phyloP scores from a whole-genome alignment of 2,329 filamentous ascomycete genomes.

The Elsinoe arachidis region DNA sequence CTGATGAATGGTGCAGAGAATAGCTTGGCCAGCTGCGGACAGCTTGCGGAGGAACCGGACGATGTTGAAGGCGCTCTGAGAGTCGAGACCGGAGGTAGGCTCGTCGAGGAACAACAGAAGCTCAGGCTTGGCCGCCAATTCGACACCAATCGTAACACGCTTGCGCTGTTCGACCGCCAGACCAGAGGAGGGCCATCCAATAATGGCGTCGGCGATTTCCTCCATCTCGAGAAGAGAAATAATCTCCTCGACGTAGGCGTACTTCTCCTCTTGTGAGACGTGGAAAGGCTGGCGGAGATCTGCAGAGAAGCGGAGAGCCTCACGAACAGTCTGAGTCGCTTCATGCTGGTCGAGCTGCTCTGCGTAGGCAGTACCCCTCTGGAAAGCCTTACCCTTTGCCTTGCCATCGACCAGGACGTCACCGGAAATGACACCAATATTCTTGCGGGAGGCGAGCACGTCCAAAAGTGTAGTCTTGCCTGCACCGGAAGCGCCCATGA shows the following conservation, averaged over 20 bases:
- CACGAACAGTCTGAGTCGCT: constrained; percentile 53
- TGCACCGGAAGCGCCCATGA: constrained; percentile 53
- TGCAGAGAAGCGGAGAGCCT: constrained; percentile 59
- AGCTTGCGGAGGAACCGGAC: constrained; percentile 54
- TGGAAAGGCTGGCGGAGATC: constrained; percentile 54
- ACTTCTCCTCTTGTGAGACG: constrained; percentile 51
- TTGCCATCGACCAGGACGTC: constrained; percentile 54
- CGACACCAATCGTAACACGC: constrained; percentile 49
- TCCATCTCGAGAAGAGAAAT: constrained; percentile 59
- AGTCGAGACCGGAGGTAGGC: constrained; percentile 53
- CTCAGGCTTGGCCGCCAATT: constrained; percentile 40
- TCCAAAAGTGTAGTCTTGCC: constrained; percentile 82
- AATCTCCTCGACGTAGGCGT: constrained; percentile 54
- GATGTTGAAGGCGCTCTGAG: constrained; percentile 56
- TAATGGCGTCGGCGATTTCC: constrained; percentile 56
- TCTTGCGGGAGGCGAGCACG: constrained; percentile 59
- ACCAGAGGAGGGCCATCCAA: constrained; percentile 54
- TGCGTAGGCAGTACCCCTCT: constrained; percentile 55
- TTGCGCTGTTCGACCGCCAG: constrained; percentile 56
- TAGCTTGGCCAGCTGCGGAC: constrained; percentile 39
- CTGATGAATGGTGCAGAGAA: constrained; percentile 42
- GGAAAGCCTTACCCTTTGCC: constrained; percentile 48
- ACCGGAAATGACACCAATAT: constrained; percentile 55
- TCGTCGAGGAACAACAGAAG: constrained; percentile 55
- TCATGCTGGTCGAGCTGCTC: constrained; percentile 60